Base-by-base conservation (phyloP, 805 yeast species). In the Kodamaea nitidulidarum region DNA sequence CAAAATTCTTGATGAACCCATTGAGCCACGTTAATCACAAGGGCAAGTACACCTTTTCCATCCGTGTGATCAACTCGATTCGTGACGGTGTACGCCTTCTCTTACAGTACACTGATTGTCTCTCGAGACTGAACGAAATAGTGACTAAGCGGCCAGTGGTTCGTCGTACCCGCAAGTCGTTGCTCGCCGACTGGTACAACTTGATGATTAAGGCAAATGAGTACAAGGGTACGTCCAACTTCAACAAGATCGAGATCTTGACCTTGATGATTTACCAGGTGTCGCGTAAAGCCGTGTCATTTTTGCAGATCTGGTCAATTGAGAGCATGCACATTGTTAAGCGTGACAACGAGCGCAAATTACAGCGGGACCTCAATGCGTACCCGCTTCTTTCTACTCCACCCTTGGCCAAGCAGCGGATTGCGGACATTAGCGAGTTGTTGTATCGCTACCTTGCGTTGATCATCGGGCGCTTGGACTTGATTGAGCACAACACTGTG, bases 131-230 rank as follows among this genome's bases (percentile, higher is more conserved):
- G 1, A 81, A 81, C 47, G 80, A 79, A 21, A 70, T 83, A 33
- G 90, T 85, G 4, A 76, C 79, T 45, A 71, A 73, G 44, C 71
- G 76, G 36, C 81, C 86, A 2, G 56, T 73, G 3, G 76, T 85
- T 11, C 66, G 86, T 40, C 78, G 73, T 46, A 68, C 79, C 38
- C 71, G 95, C 47, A 85, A 85, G 56, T 70, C 78, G 27, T 60
- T 85, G 40, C 68, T 85, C 22, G 82, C 90, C 2, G 90, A 83
- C 54, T 85, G 95, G 95, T 84, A 84, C 46, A 80, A 78, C 38
- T 64, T 85, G 29, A 81, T 84, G 80, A 71, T 78, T 27, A 83
- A 81, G 51, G 90, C 91, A 1, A 84, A 81, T 46, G 84, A 82
- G 28, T 83, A 76, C 51, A 78, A 81, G 52, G 79, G 82, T 32